Evolutionary conservation across 2,329 filamentous ascomycete species (phyloP).

Genomic region (Emmonsiellopsis sp.): DNA sequence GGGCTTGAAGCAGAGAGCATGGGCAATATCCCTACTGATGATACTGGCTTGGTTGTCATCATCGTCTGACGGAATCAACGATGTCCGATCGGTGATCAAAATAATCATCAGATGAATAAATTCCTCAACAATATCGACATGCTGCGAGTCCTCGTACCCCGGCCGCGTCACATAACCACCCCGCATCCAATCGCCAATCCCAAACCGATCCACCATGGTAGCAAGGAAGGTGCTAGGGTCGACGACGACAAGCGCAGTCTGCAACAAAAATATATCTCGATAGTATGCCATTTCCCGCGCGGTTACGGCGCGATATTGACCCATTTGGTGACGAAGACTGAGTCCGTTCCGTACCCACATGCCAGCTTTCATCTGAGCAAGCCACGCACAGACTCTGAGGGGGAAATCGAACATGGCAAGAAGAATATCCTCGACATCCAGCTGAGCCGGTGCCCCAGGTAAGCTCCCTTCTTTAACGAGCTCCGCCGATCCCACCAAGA

Average conservation of each 20-base stretch:
- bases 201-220: slow-evolving; percentile 84
- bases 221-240: slow-evolving; percentile 74
- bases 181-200: slow-evolving; percentile 77
- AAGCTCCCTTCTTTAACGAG: slow-evolving; percentile 44
- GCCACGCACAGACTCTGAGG: slow-evolving; percentile 85
- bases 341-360: slow-evolving; percentile 99
- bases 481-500: slow-evolving; percentile 63
- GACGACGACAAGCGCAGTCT: slow-evolving; percentile 81
- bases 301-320: slow-evolving; percentile 80
- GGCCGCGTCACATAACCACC: slow-evolving; percentile 66
- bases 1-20: slow-evolving; percentile 92
- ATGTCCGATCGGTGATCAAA: slow-evolving; percentile 77
- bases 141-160: slow-evolving; percentile 76
- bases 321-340: slow-evolving; percentile 88
- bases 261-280: slow-evolving; percentile 85
- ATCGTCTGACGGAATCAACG: slow-evolving; percentile 41
- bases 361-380: slow-evolving; percentile 94
- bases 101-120: slow-evolving; percentile 91
- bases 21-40: slow-evolving; percentile 81
- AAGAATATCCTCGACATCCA: slow-evolving; percentile 63
- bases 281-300: slow-evolving; percentile 91
- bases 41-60: slow-evolving; percentile 48
- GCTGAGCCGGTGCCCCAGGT: slow-evolving; percentile 44
- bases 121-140: slow-evolving; percentile 89
- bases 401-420: slow-evolving; percentile 89